Evolutionary conservation across 257 asterid genomes (phyloP).

Genomic region (Solanum dulcamara): DNA sequence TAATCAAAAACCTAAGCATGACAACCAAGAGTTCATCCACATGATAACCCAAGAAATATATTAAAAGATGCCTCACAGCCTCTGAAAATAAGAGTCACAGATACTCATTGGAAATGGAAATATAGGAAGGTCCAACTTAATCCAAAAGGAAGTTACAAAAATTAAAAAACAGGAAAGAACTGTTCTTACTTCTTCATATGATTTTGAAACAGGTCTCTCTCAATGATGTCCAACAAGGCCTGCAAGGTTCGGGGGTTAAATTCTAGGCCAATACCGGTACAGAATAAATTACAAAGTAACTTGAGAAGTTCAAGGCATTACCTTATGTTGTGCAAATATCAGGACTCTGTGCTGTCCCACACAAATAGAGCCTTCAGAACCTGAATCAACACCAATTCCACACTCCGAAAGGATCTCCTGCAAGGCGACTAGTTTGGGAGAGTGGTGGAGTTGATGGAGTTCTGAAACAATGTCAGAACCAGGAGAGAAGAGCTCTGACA

Average conservation of each 20-base stretch:
- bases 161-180: background rate
- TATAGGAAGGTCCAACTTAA: background rate
- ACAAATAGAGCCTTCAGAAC: conserved; percentile 60
- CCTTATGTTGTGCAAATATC: conserved; percentile 98
- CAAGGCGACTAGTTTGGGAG: conserved; percentile 96
- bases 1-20: background rate
- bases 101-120: background rate
- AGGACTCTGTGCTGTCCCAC: conserved; percentile 90
- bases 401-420: conserved; percentile 99
- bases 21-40: background rate
- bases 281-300: conserved; percentile 2
- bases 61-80: background rate
- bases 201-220: conserved; percentile 74
- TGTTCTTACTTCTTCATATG: conserved; percentile 79
- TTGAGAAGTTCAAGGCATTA: conserved; percentile 13
- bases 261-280: background rate
- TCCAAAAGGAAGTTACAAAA: background rate
- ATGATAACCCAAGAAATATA: background rate
- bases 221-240: conserved; percentile 91
- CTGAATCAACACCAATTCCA: conserved; percentile 89
- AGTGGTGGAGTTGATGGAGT: conserved; percentile 78
- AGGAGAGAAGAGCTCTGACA: conserved; percentile 73
- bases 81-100: background rate
- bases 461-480: conserved; percentile 56
- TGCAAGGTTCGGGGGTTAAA: conserved; percentile 20